A percentile compares a stretch with the other conserved stretches of the same genome.
phyloP scores from a whole-genome alignment of 2,329 filamentous ascomycete species.

The Botrytis aclada region DNA sequence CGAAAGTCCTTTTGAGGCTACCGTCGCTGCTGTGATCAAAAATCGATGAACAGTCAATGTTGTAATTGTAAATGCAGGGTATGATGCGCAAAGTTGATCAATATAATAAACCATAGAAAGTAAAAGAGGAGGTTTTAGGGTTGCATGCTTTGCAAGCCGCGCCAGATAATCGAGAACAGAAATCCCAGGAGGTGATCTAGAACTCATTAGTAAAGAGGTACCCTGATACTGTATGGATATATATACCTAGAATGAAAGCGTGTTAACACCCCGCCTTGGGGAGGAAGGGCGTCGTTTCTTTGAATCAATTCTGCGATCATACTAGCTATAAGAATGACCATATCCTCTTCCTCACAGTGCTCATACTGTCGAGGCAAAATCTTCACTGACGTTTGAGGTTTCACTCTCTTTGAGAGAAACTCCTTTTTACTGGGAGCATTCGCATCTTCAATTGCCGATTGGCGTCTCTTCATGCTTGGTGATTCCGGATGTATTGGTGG shows the following conservation, averaged over 20 bases:
- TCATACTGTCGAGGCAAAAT: constrained; percentile 74
- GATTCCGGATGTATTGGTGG: constrained; percentile 34
- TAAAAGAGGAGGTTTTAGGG: constrained; percentile 87
- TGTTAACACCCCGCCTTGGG: constrained; percentile 82
- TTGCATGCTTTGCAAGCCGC: constrained; percentile 88
- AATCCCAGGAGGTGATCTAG: constrained; percentile 72
- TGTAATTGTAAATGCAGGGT: constrained; percentile 93
- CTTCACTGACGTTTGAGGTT: constrained; percentile 51
- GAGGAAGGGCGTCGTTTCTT: constrained; percentile 83
- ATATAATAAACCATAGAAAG: constrained; percentile 99
- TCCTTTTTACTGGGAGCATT: constrained; percentile 14
- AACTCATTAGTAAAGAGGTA: not conserved
- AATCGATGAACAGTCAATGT: constrained; percentile 96
- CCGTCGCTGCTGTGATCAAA: constrained; percentile 90
- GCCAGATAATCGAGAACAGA: constrained; percentile 93
- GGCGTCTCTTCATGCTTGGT: constrained; percentile 38
- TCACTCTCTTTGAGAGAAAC: constrained; percentile 50
- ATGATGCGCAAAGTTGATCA: constrained; percentile 86
- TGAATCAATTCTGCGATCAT: constrained; percentile 95
- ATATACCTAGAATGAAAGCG: constrained; percentile 86
- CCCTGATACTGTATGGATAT: not conserved
- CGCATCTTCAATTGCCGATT: constrained; percentile 25
- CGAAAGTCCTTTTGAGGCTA: constrained; percentile 91
- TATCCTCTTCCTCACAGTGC: constrained; percentile 74
- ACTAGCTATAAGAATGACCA: constrained; percentile 86